A percentile compares a stretch with the other conserved stretches of the same genome.
Evolutionary conservation across 2,329 filamentous ascomycete genomes (phyloP).

Genomic region (Chrysoporthe austroafricana): DNA sequence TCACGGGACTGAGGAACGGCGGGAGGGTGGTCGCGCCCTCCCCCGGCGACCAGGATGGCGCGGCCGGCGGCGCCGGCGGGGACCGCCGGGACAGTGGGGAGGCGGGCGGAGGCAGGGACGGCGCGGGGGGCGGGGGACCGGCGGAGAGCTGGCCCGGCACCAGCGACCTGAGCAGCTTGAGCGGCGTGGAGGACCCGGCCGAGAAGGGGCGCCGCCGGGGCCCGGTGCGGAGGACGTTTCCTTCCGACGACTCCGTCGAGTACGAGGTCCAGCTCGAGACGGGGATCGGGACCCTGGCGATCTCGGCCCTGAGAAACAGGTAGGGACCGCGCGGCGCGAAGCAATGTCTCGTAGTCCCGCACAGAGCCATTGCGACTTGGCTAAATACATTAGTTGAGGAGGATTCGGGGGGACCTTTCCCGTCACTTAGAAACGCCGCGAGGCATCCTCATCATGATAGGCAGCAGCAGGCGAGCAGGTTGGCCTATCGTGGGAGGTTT

Average conservation of each 20-base stretch:
- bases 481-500: no score
- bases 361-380: no score
- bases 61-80: neutral
- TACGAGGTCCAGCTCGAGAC: conserved; percentile 25
- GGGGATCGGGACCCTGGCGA: conserved; percentile 15
- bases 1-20: conserved; percentile 53
- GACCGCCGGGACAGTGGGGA: neutral
- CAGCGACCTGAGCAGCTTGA: conserved; percentile 24
- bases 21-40: conserved; percentile 48
- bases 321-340: neutral
- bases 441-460: no score
- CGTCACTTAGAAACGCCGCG: no score
- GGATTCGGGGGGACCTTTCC: no score
- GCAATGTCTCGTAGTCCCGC: no score
- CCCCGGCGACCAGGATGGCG: conserved; percentile 22
- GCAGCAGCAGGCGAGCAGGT: no score
- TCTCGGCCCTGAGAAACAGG: conserved; percentile 13
- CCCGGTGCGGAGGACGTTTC: conserved; percentile 2
- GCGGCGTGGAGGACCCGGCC: conserved; percentile 29
- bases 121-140: neutral
- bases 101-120: neutral
- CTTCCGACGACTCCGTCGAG: conserved; percentile 17
- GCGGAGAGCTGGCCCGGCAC: conserved; percentile 25
- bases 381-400: no score
- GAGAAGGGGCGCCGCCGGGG: conserved; percentile 31